Base-by-base conservation (phyloP, 2,329 filamentous ascomycete species). In the Ceratocystiopsis sp. region DNA sequence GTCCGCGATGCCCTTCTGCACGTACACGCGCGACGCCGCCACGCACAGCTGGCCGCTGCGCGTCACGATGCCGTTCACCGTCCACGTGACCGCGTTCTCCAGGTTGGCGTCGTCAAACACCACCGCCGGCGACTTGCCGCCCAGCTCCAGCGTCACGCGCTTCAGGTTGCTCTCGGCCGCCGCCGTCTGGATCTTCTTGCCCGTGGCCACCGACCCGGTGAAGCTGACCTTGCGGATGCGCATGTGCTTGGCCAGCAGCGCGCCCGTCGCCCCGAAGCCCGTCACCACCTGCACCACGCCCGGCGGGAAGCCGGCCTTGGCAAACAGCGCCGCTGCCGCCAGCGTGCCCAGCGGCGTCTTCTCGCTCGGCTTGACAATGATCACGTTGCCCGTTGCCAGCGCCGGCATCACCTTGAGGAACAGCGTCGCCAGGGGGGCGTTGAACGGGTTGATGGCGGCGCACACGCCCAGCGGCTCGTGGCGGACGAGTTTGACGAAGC, bases 281-380 rank as follows among this genome's bases (percentile, higher is more conserved):
- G 78, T 79, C 41, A 81, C 52, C 46, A 83, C 67, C 55, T 82
- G 81, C 50, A 82, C 59, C 13, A 83, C 77, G 41, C 78, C 78
- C 3, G 77, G 70, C 14, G 78, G 78, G 56, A 82, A 81, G 0
- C 78, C 78, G 25, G 76, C 75, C 50, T 80, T 67, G 49, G 73
- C 73, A 51, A 81, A 67, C 32, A 82, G 60, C n/a, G 67, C 69
- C 3, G 65, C 76, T 6, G 80, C 62, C 44, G 73, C 69, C 8
- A 73, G 53, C 55, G 69, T 66, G 45, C 64, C 69, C 33, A 74
- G 60, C 18, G 70, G 70, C 4, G 68, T 71, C 57, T 73, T 69
- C 53, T 74, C 70, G 21, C 68, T 67, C 29, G 69, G 63, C 59
- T 74, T 74, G 37, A 73, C 56, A 34, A 74, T 60, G 40, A 74